Evolutionary conservation across 2,329 filamentous ascomycete species (phyloP).

Genomic region (Epichloe sylvatica): DNA sequence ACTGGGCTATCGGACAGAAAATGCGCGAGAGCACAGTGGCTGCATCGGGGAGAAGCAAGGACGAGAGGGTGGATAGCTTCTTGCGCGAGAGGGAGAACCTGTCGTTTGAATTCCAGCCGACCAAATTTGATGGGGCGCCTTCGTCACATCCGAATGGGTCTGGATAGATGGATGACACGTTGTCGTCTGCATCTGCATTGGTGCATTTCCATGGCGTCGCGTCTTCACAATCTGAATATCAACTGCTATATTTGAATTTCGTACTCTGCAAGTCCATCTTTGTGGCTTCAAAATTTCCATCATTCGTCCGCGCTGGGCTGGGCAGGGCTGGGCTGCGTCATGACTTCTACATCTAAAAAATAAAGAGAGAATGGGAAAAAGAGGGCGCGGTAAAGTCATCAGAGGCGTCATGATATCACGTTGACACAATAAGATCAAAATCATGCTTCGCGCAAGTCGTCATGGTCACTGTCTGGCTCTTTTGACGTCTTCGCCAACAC

Average conservation of each 20-base stretch:
- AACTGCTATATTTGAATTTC: no score
- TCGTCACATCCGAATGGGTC: slow-evolving; percentile 5
- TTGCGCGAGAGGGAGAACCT: slow-evolving; percentile 53
- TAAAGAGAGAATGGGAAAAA: no score
- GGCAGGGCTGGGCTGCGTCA: no score
- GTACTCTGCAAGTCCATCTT: no score
- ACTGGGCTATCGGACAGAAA: slow-evolving; percentile 49
- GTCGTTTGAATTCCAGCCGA: slow-evolving; percentile 19
- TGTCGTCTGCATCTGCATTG: no score
- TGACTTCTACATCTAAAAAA: no score
- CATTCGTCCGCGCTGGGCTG: no score
- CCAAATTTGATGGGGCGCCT: slow-evolving; percentile 15
- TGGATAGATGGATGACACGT: neutral
- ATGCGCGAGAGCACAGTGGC: slow-evolving; percentile 39
- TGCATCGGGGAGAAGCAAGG: slow-evolving; percentile 36
- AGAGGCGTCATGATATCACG: neutral
- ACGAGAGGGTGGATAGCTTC: slow-evolving; percentile 64
- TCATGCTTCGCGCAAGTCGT: no score
- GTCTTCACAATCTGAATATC: no score
- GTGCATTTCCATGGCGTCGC: no score
- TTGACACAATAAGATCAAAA: neutral
- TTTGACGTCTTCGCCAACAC: neutral
- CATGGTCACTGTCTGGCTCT: neutral
- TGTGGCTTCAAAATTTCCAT: no score
- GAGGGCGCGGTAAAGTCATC: neutral